Conservation (phyloP, 768 basidiomycete genomes). For the Cystoderma amianthinum region DNA sequence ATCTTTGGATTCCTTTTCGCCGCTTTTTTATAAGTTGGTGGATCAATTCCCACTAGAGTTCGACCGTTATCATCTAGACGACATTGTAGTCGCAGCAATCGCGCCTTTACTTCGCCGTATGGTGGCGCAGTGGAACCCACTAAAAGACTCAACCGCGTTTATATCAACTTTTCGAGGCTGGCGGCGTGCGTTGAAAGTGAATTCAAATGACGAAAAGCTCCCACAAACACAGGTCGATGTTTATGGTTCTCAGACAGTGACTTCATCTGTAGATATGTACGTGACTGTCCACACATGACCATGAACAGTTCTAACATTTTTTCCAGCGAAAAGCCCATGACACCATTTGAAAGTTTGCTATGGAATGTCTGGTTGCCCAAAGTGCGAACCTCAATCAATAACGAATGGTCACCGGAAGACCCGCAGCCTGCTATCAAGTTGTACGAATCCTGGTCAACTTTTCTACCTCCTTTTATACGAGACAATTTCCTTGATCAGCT, state of each 20-base stretch:
- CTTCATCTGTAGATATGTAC: conserved; percentile 26
- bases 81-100: conserved; percentile 90
- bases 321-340: conserved; percentile 74
- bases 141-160: conserved; percentile 66
- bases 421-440: conserved; percentile 74
- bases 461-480: conserved; percentile 85
- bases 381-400: conserved; percentile 91
- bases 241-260: conserved; percentile 41
- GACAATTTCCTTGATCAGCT: conserved; percentile 97
- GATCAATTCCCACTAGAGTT: conserved; percentile 69
- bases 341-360: conserved; percentile 87
- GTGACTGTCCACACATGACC: too few species aligned
- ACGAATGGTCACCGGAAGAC: conserved; percentile 79
- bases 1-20: conserved; percentile 67
- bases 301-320: too few species aligned
- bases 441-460: conserved; percentile 82
- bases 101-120: conserved; percentile 73
- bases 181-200: conserved; percentile 62
- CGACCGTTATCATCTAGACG: conserved; percentile 74
- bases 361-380: conserved; percentile 96
- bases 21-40: conserved; percentile 66
- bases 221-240: conserved; percentile 43
- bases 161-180: conserved; percentile 62
- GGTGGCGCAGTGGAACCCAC: conserved; percentile 75
- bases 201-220: conserved; percentile 31